Evolutionary conservation across 2,329 filamentous ascomycete species (phyloP), one percentile per base, ranked within the genome.

Genomic region (Neofusicoccum cordaticola): DNA sequence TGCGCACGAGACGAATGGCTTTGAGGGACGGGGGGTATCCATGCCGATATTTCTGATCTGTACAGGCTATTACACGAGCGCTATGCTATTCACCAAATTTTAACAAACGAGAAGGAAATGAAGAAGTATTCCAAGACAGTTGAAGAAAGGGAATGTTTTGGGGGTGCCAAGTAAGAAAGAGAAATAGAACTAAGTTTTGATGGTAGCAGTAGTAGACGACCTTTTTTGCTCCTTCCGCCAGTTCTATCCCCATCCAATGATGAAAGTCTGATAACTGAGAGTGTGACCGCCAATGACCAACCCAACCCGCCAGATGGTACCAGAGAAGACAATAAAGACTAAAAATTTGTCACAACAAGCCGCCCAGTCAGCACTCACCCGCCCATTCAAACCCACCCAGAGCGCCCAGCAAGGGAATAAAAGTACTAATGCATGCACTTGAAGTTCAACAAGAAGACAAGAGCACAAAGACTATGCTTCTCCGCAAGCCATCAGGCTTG

Each of bases 361-460:
- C 42, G 31, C 56, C 42, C 56, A 39, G 27, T 47, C 42, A 47
- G 15, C 53, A n/a, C 53, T 44, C 39, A 47, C 22, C 56, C 56
- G 34, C 56, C 56, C 31, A 17, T 15, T n/a, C 44, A 35, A 47
- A 60, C 4, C 42, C 22, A 58, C 27, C 42, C 42, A 9, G 31
- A 60, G 56, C 41, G 42, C 56, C 41, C 12, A 44, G 15, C 41
- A 19, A 2, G 27, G 27, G 17, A 34, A 12, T 47, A 60, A 35
- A 37, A 42, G 31, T 60, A 60, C 56, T 60, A 48, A 47, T 60
- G 56, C 56, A 60, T 19, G 42, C n/a, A 22, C 56, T 47, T 31
- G 27, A 60, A 58, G n/a, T 22, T 17, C 42, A 58, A 39, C 22
- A 37, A 47, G 31, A 27, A 27, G 31, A 19, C 11, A 47, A 47